Evolutionary conservation across 148 eudicot genomes (phyloP).

Genomic region (Camellia lanceoleosa): DNA sequence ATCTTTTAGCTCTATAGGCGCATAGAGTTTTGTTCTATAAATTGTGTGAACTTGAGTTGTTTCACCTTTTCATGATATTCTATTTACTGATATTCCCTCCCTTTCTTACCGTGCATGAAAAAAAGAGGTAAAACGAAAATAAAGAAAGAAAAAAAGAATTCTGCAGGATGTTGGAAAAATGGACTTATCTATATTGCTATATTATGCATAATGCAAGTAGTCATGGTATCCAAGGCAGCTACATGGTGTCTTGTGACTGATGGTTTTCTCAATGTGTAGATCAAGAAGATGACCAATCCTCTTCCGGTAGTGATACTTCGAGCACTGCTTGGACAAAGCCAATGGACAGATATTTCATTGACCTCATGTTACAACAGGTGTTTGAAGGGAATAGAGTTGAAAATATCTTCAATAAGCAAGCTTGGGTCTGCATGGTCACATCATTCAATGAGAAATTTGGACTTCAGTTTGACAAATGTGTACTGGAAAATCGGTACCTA

Average conservation of each 20-base stretch:
- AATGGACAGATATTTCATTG: constrained; percentile 17
- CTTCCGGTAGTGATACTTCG: background rate
- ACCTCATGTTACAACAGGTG: constrained; percentile 9
- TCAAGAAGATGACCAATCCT: constrained; percentile 7
- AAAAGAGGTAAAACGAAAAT: background rate
- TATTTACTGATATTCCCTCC: background rate
- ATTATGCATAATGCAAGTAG: background rate
- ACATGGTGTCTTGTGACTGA: background rate
- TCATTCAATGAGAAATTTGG: constrained; percentile 16
- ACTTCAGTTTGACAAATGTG: background rate
- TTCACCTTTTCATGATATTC: background rate
- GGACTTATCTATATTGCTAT: background rate
- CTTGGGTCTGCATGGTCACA: constrained; percentile 13
- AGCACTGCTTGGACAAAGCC: constrained; percentile 10
- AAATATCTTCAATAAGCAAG: constrained; percentile 6
- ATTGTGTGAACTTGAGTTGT: background rate
- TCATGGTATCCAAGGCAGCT: background rate
- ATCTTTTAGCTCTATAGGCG: background rate
- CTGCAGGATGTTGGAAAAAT: background rate
- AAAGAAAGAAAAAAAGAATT: background rate
- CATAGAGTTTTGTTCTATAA: background rate
- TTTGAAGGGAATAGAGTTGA: constrained; percentile 14
- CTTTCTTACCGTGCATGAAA: background rate
- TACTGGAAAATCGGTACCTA: constrained; percentile 4
- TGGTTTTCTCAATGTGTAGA: constrained; percentile 1